Percentiles rank a stretch among this genome's conserved stretches.
phyloP scores from a whole-genome alignment of 805 yeast genomes.

The Lipomyces yamadae region DNA sequence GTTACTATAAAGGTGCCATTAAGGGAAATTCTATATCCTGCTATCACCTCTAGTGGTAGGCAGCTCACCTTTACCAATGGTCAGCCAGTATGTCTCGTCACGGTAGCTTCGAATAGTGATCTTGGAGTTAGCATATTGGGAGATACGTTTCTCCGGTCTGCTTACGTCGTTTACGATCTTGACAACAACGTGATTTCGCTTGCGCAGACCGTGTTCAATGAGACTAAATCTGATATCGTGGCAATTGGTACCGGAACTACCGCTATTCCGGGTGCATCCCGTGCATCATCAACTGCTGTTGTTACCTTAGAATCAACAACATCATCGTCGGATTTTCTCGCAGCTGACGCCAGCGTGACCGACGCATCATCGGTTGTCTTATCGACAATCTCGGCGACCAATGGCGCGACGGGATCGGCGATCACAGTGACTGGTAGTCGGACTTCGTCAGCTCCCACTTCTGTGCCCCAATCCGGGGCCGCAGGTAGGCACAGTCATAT shows the following conservation, averaged over 20 bases:
- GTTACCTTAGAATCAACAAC: background rate
- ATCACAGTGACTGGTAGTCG: slow-evolving; percentile 21
- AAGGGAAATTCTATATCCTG: slow-evolving; percentile 37
- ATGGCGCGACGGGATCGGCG: slow-evolving; percentile 1
- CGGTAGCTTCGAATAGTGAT: slow-evolving; percentile 44
- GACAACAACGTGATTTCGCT: slow-evolving; percentile 61
- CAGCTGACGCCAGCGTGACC: background rate
- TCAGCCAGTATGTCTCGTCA: slow-evolving; percentile 39
- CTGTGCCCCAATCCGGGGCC: slow-evolving; percentile 21
- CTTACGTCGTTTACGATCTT: slow-evolving; percentile 69
- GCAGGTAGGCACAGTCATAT: background rate
- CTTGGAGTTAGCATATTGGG: slow-evolving; percentile 56
- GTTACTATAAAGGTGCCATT: slow-evolving; percentile 54
- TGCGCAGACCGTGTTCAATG: slow-evolving; percentile 52
- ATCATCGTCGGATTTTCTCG: background rate
- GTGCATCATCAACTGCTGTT: slow-evolving; percentile 5
- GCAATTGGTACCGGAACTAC: slow-evolving; percentile 22
- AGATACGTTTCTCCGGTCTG: slow-evolving; percentile 65
- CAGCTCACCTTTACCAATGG: slow-evolving; percentile 36
- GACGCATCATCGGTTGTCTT: background rate
- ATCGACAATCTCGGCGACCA: background rate
- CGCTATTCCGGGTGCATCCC: slow-evolving; percentile 17
- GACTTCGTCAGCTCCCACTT: slow-evolving; percentile 15
- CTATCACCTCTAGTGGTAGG: slow-evolving; percentile 24
- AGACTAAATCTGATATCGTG: slow-evolving; percentile 38